A percentile compares a stretch with the other conserved stretches of the same genome.
phyloP scores from a whole-genome alignment of 208 protist species.

The Crithidia expoeki region DNA sequence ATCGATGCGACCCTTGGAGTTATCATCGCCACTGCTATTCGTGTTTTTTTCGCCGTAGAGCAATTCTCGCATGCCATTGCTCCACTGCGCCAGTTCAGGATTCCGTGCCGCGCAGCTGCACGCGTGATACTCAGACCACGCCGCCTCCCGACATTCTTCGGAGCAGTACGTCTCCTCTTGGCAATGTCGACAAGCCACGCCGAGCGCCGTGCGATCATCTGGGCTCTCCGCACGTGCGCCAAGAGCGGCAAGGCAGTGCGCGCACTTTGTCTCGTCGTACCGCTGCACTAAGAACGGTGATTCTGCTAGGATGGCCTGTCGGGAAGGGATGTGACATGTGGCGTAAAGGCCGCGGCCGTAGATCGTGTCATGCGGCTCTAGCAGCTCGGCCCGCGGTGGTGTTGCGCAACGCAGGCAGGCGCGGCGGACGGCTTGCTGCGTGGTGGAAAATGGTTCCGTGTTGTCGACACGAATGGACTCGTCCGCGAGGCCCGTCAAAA shows the following conservation, averaged over 20 bases:
- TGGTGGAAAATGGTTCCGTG: conserved; percentile 16
- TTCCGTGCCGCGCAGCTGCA: conserved; percentile 78
- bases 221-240: conserved; percentile 1
- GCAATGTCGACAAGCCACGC: conserved; percentile 57
- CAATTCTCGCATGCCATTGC: conserved; percentile 50
- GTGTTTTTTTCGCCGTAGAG: conserved; percentile 20
- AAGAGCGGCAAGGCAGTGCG: conserved; percentile 72
- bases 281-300: conserved; percentile 65
- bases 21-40: neutral
- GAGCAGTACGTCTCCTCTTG: conserved; percentile 78
- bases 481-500: conserved; percentile 9
- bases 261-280: conserved; percentile 52
- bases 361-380: conserved; percentile 53
- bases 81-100: conserved; percentile 56
- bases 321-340: conserved; percentile 38
- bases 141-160: conserved; percentile 61
- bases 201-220: conserved; percentile 8
- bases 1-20: neutral
- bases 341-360: conserved; percentile 83
- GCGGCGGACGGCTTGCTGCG: conserved; percentile 14
- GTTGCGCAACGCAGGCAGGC: conserved; percentile 31
- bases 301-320: conserved; percentile 61
- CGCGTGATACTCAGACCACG: conserved; percentile 74
- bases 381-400: conserved; percentile 51
- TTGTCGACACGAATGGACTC: conserved; percentile 27